Base-by-base conservation (phyloP, 2,329 filamentous ascomycete species). In the Pleomassaria siparia region DNA sequence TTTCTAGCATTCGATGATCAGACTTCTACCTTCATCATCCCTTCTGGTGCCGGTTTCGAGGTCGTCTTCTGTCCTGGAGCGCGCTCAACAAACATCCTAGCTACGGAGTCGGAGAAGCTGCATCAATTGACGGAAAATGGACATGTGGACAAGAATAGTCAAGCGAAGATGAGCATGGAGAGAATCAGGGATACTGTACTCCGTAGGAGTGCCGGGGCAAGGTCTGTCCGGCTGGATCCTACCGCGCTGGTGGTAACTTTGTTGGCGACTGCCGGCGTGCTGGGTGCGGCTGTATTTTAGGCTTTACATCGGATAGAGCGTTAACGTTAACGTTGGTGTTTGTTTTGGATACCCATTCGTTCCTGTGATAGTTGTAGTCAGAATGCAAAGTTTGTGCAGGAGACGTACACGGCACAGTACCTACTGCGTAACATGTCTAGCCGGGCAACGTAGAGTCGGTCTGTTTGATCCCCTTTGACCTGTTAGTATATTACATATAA, bases 1-100 rank as follows among this genome's bases (percentile, higher is more conserved):
- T 35, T 6, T 26, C 5, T 36, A 76, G 76, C 80, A n/a, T 81
- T 80, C 53, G 80, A 83, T 56, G 80, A 83, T 54, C 74, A 80
- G 55, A 76, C 72, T 10, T 80, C 78, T 18, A 81, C 80, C 1
- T 82, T 83, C 64, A 80, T 81, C 58, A 77, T 80, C 26, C 77
- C 77, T 3, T 71, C 74, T 26, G 88, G 89, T 15, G 87, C 86
- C 18, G 88, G 88, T 0, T 94, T 88, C 76, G 83, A 91, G 66
- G 79, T 94, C 12, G 79, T 87, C 9, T 89, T 94, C 67, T 94
- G 89, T 66, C 89, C 89, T 12, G 75, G 76, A 15, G 77, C 73
- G 13, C 70, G 75, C 43, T 77, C 74, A 30, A 79, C 77, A 20
- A 75, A 73, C 42, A 79, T 79, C 40, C 59, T 79, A 21, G 66